These are phyloP conservation scores for Pythium graminicola DNA, from an alignment of 352 stramenopile genomes.

Conservation along the genomic window DNA sequence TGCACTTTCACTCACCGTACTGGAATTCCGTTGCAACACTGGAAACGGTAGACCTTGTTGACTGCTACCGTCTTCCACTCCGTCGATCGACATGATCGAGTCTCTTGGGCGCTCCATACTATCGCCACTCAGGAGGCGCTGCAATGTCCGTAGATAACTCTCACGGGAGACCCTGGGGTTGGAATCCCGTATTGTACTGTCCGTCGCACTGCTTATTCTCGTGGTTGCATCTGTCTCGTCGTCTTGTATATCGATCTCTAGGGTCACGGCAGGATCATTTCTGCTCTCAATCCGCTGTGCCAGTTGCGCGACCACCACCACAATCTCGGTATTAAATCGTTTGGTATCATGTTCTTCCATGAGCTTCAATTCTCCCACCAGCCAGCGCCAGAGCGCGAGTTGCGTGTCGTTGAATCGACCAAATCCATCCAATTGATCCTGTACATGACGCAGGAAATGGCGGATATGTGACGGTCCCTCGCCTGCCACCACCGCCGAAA, in stretches of 20 bases:
- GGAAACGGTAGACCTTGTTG: no score
- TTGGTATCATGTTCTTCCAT: slow-evolving; percentile 12
- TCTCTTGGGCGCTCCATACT: background rate
- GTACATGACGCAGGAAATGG: background rate
- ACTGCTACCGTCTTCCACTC: no score
- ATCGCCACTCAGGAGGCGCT: slow-evolving; percentile 2
- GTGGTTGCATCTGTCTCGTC: background rate
- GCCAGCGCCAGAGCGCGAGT: slow-evolving; percentile 8
- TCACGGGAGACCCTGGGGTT: background rate
- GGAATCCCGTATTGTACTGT: background rate
- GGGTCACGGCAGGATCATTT: background rate
- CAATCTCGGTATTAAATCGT: slow-evolving; percentile 6
- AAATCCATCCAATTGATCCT: background rate
- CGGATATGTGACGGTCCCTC: background rate
- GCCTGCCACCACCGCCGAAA: slow-evolving; percentile 7
- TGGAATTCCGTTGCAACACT: slow-evolving; percentile 16
- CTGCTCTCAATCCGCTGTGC: background rate
- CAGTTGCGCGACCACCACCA: slow-evolving; percentile 1
- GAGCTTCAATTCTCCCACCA: slow-evolving; percentile 8
- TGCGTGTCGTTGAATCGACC: background rate
- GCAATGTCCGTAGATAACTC: slow-evolving; percentile 1
- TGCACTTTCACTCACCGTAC: slow-evolving; percentile 12
- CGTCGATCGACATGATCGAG: background rate
- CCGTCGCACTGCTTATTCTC: background rate
- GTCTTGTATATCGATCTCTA: background rate